phyloP scores from a whole-genome alignment of 2,329 filamentous ascomycete species.

The Knoxdaviesia proteae region DNA sequence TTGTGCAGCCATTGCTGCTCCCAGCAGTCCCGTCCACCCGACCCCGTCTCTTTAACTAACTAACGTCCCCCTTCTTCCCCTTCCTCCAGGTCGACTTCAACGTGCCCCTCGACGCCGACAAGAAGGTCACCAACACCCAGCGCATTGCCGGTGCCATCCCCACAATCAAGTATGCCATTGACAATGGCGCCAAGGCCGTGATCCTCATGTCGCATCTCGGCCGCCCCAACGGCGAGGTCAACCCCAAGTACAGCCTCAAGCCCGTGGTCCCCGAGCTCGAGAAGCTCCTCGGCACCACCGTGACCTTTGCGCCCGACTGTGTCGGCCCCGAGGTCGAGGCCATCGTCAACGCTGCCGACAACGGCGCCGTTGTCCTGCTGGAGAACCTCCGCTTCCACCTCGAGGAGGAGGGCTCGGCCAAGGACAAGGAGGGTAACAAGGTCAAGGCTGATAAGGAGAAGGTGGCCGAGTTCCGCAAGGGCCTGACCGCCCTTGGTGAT shows the following conservation, averaged over 20 bases:
- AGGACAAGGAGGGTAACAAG: slow-evolving; percentile 91
- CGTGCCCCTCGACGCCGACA: slow-evolving; percentile 81
- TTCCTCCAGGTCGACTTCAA: slow-evolving; percentile 84
- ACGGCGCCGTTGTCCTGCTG: slow-evolving; percentile 70
- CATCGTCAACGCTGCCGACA: slow-evolving; percentile 61
- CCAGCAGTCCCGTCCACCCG: too few relatives aligned
- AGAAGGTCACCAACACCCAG: slow-evolving; percentile 95
- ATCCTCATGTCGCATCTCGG: slow-evolving; percentile 97
- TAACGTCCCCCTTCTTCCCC: not conserved
- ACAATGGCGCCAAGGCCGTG: slow-evolving; percentile 78
- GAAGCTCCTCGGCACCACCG: slow-evolving; percentile 67
- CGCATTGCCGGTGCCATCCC: slow-evolving; percentile 90
- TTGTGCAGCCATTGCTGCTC: too few relatives aligned
- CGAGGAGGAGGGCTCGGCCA: slow-evolving; percentile 92
- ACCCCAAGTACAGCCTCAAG: slow-evolving; percentile 86
- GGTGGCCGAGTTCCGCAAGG: slow-evolving; percentile 87
- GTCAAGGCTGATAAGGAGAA: slow-evolving; percentile 88
- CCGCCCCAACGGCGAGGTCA: slow-evolving; percentile 74
- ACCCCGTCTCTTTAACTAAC: not conserved
- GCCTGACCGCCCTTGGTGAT: slow-evolving; percentile 81
- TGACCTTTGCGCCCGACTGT: slow-evolving; percentile 76
- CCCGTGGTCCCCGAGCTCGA: slow-evolving; percentile 81
- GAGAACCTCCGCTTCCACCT: slow-evolving; percentile 98
- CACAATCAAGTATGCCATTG: slow-evolving; percentile 85
- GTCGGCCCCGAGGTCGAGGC: slow-evolving; percentile 82